Base-by-base conservation (phyloP, 306 rosid genomes). In the Boehmeria nivea region DNA sequence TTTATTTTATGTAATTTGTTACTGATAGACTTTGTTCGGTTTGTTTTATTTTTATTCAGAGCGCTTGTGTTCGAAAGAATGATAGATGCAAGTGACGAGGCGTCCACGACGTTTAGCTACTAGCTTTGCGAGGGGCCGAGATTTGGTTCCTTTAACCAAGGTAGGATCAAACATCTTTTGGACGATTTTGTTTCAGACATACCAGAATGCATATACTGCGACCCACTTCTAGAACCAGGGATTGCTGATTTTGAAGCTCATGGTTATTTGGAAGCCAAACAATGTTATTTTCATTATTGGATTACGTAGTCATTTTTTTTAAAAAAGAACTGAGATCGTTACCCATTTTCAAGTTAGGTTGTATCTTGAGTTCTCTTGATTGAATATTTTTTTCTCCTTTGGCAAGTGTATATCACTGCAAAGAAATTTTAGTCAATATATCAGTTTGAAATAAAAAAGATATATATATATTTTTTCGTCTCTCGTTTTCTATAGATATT, bases 11-110 rank as follows among this genome's bases (percentile, higher is more conserved):
- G n/a, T 19, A 46, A 21, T 46, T 50, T 3, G 1, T 26, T 28
- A n/a, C 38, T 51, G 2, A 16, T 16, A 36, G 7, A 27, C 20
- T 18, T 51, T 12, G 24, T 46, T 56, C 19, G 39, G 46, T 71
- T 55, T 36, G n/a, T 19, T 27, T 31, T 28, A 70, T 73, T 52
- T 64, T 47, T 15, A 22, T 69, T 42, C 88, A 89, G 95, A 83
- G 83, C 97, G 97, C 33, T 13, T 89, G 72, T 89, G 94, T 70
- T 64, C 79, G 33, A 83, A 75, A 73, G 95, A 85, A 47, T 82
- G 81, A 53, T 66, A 69, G 73, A 44, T 46, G 75, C 43, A 54
- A 27, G 39, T 25, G 18, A 51, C 53, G 34, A 43, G 34, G 19
- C 52, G 40, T 38, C 68, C 10, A n/a, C n/a, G n/a, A n/a, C 36